Percentiles rank a stretch among this genome's conserved stretches.
These are phyloP conservation scores for Suillus subaureus DNA, from an alignment of 768 basidiomycete genomes.

Conservation along the genomic window DNA sequence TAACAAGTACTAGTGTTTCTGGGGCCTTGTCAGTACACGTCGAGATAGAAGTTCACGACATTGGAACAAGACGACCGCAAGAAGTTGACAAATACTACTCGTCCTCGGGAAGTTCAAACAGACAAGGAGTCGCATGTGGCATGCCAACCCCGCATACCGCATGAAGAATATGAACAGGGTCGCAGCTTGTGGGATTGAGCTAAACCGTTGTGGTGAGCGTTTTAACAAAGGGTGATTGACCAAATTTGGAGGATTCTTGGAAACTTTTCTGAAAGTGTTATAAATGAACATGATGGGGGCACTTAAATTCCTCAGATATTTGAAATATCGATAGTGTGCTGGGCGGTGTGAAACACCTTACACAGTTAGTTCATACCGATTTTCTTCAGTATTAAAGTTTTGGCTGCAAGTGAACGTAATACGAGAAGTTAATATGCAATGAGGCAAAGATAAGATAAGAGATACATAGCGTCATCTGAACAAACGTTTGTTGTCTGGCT, in stretches of 20 bases:
- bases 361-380: neutral
- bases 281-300: neutral
- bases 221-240: neutral
- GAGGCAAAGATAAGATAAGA: slow-evolving; percentile 8
- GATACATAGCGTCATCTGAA: neutral
- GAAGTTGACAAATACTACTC: neutral
- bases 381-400: no score
- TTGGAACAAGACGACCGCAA: neutral
- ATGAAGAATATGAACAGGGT: neutral
- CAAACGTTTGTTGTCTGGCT: neutral
- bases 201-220: neutral
- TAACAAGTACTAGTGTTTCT: neutral
- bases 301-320: neutral
- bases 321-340: neutral
- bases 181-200: neutral
- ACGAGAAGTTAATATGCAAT: neutral
- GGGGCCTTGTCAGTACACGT: neutral
- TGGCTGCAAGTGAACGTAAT: neutral
- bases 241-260: no score
- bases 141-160: neutral
- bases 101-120: neutral
- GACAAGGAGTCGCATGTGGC: neutral
- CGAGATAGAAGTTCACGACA: neutral
- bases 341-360: neutral
- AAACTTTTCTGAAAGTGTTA: no score